Conservation (phyloP, 257 asterid genomes). For the Solanum chaucha region DNA sequence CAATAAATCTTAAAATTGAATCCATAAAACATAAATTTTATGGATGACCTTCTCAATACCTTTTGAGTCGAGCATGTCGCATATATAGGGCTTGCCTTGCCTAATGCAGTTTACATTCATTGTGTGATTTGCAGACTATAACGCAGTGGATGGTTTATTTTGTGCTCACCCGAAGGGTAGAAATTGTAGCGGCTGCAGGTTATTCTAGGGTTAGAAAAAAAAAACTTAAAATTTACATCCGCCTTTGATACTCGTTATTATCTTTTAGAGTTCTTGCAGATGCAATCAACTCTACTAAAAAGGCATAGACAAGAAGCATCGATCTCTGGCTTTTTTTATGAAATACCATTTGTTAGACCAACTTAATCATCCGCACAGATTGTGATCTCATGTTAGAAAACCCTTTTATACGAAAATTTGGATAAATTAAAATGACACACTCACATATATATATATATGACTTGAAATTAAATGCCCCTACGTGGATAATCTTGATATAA, state of each 20-base stretch:
- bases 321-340: no score
- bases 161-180: no score
- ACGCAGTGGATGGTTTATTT: accelerated
- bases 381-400: neutral
- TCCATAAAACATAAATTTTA: neutral
- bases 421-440: neutral
- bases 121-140: no score
- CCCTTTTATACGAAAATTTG: neutral
- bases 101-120: no score
- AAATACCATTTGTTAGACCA: no score
- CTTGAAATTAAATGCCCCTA: neutral
- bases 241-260: neutral
- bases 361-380: accelerated
- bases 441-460: neutral
- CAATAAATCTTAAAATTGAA: neutral
- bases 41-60: no score
- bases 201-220: no score
- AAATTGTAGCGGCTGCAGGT: no score
- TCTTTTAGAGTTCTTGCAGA: neutral
- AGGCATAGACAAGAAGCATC: neutral
- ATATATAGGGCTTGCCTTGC: no score
- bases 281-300: neutral
- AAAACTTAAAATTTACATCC: neutral
- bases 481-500: neutral
- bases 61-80: no score